Base-by-base conservation (phyloP, 2,329 filamentous ascomycete genomes). In the Diplodia sapinea region DNA sequence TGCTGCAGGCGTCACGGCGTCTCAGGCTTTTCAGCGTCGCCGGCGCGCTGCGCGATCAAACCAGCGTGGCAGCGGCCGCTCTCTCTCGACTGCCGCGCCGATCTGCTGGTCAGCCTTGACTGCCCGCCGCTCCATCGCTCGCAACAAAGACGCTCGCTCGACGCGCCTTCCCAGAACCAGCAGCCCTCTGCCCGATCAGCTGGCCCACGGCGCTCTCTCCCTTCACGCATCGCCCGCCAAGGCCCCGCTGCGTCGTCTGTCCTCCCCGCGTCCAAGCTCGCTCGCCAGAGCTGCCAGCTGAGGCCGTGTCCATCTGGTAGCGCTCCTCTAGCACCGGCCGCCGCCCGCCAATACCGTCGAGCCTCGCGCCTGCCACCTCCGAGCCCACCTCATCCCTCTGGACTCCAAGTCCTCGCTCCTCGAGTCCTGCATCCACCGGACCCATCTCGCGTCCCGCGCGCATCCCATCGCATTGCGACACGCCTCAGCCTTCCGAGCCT, bases 301-400 rank as follows among this genome's bases (percentile, higher is more conserved):
- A 65, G 62, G 62, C 62, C 51, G 62, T 29, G 26, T 65, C 43
- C 62, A 63, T 63, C 59, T 62, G 31, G 33, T 49, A 43, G 43
- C 33, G 47, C 59, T 51, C 59, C 40, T 29, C 31, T 63, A 63
- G 59, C 36, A 51, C 59, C 59, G 59, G 43, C 59, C 59, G 59
- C 64, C 54, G 64, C 54, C 64, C 64, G 31, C 64, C 64, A 66
- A 50, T 66, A 66, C 43, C 43, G 43, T 47, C 43, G 43, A 47
- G 43, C 51, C 64, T 66, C 29, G 51, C 55, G 62, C 62, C 62
- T 43, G 49, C 62, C 40, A 51, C 38, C 64, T 66, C 51, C 54
- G 64, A 57, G 43, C 52, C 64, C 51, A 56, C 64, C 40, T 66
- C 51, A 66, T 66, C 64, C 64, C 64, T 50, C 59, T 40, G 51